Evolutionary conservation across 108 stramenopile species (phyloP).

Genomic region (Pseudonitzschia pungens): DNA sequence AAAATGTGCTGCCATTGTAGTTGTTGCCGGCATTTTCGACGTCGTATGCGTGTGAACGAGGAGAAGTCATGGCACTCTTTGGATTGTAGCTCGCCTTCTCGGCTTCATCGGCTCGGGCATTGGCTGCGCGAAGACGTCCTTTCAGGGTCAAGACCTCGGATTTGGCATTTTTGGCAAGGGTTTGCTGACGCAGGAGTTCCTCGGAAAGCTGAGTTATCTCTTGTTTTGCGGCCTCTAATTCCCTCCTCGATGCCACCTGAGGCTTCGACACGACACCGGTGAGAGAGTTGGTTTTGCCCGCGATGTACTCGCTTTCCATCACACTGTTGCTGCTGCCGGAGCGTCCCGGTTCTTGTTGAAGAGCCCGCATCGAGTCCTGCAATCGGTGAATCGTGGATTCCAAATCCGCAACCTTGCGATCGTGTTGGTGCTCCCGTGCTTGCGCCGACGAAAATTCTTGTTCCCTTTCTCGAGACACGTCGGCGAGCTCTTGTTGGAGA

Average conservation of each 20-base stretch:
- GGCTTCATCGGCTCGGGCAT: constrained; percentile 53
- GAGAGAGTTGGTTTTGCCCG: not conserved
- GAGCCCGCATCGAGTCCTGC: constrained; percentile 35
- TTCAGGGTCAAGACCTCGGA: constrained; percentile 69
- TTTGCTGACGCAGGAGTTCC: constrained; percentile 69
- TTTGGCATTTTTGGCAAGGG: constrained; percentile 46
- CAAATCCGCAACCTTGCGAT: constrained; percentile 67
- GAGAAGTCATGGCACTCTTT: constrained; percentile 1
- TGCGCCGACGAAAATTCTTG: constrained; percentile 49
- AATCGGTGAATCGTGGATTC: constrained; percentile 51
- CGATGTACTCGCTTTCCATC: not conserved
- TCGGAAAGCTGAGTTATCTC: constrained; percentile 68
- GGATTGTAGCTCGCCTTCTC: constrained; percentile 39
- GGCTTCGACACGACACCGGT: not conserved
- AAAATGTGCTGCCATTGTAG: not conserved
- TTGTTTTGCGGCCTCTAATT: constrained; percentile 29
- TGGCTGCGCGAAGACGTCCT: constrained; percentile 68
- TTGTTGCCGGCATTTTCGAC: constrained; percentile 25
- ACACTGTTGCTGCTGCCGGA: constrained; percentile 2
- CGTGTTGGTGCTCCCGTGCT: constrained; percentile 58
- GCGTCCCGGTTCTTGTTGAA: constrained; percentile 20
- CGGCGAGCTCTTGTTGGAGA: constrained; percentile 63
- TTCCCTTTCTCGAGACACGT: constrained; percentile 68
- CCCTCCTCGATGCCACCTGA: not conserved
- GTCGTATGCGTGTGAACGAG: constrained; percentile 26